These are phyloP conservation scores for Aphanoascus verrucosus DNA, from an alignment of 2,329 filamentous ascomycete genomes.

Conservation along the genomic window DNA sequence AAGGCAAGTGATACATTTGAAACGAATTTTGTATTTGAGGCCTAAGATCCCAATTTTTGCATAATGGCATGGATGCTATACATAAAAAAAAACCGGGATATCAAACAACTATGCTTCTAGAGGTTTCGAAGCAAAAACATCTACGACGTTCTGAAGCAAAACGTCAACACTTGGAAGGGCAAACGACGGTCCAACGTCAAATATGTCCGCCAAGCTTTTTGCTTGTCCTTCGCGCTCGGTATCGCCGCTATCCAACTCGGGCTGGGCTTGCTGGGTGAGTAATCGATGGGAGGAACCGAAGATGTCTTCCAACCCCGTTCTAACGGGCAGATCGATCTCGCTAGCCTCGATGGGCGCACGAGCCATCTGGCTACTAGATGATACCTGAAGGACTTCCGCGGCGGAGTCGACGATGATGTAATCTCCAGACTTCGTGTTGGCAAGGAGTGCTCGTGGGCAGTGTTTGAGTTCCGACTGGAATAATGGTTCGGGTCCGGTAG, in stretches of 20 bases:
- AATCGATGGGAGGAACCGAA: constrained; percentile 20
- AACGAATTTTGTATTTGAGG: no score
- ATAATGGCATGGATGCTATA: neutral
- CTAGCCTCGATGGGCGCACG: constrained; percentile 20
- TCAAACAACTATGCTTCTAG: constrained; percentile 3
- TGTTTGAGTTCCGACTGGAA: constrained; percentile 46
- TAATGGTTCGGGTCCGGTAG: constrained; percentile 49
- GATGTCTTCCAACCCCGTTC: constrained; percentile 27
- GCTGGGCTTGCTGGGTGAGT: constrained; percentile 5
- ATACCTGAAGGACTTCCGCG: constrained; percentile 53
- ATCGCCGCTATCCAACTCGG: neutral
- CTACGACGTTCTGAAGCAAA: constrained; percentile 32
- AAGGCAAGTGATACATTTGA: no score
- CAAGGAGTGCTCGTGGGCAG: constrained; percentile 56
- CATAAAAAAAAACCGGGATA: neutral
- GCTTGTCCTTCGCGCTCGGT: constrained; percentile 12
- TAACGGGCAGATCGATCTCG: constrained; percentile 20
- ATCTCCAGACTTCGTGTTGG: constrained; percentile 54
- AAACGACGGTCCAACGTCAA: constrained; percentile 31
- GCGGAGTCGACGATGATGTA: constrained; percentile 67
- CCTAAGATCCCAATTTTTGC: neutral
- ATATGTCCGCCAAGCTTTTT: constrained; percentile 28
- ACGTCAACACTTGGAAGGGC: constrained; percentile 29
- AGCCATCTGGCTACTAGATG: constrained; percentile 21
- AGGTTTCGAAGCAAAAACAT: constrained; percentile 20